Base-by-base conservation (phyloP, 2,329 filamentous ascomycete genomes). In the Hymenoscyphus albidus region DNA sequence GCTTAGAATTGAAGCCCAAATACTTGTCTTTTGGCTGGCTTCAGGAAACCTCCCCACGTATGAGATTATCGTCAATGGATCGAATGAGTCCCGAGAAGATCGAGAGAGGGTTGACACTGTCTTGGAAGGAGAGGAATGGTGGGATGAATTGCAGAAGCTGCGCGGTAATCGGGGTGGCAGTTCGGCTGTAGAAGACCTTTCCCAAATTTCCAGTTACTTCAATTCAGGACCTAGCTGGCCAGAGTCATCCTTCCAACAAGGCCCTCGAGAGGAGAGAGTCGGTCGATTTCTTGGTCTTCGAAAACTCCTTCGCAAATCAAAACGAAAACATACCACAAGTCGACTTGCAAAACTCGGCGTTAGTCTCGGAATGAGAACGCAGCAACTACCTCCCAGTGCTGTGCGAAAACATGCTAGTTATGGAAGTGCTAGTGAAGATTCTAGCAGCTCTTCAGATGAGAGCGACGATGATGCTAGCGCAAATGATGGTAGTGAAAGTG, bases 21-120 rank as follows among this genome's bases (percentile, higher is more conserved):
- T 96, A 0, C 77, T 89, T 14, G 92, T 96, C 0, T 93, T 93
- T 72, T 95, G 90, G 85, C 82, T 96, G 48, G 89, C 91, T 1
- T 89, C 85, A 59, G 91, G 92, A 0, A 79, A 85, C 16, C 76
- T 96, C 4, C 81, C 86, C 48, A 89, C 87, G 0, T 96, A 96
- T 71, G 88, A 93, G 68, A 80, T 87, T 35, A 91, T 96, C 63
- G 84, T 96, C 59, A 92, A 95, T 69, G 92, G 91, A 1, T 81
- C 83, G 27, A 78, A 79, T 22, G 77, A 82, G 13, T 81, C 82
- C 59, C 79, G 82, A 4, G 83, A 88, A 59, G 81, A 82, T 3
- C 81, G 86, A 55, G 80, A 82, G 16, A 78, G 85, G 10, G 86
- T 95, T 14, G 83, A 92, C 65, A 82, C 86, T 27, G 82, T 87